Base-by-base conservation (phyloP, 306 rosid genomes). In the Alnus rubra region DNA sequence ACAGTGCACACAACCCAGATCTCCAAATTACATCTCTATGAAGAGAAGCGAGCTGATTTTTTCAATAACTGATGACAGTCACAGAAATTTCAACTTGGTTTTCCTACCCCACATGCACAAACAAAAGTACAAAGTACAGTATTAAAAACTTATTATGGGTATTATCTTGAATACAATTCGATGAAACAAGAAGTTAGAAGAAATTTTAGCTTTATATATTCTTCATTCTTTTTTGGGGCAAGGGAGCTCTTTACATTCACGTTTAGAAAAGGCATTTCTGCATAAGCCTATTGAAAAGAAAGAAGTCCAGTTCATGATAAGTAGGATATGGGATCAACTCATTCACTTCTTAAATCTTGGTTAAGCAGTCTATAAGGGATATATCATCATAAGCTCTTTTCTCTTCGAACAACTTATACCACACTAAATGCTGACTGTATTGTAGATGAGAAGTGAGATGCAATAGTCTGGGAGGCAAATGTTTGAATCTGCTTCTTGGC, bases 401-500 rank as follows among this genome's bases (percentile, higher is more conserved):
- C 14, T 44, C 8, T 12, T 42, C 16, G 45, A 77, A 48, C 47
- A 67, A 71, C 65, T 93, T 85, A 94, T 77, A 94, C 93, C 14
- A 90, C 93, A 72, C 87, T 94, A 74, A 94, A 92, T 59, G 94
- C 94, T 54, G 97, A 90, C 76, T 92, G 97, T 48, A 94, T 47
- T 64, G 98, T 87, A 31, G 98, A 92, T 23, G 98, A 74, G 83
- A 94, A 71, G 81, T 87, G 94, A 12, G 92, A 68, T 67, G 98
- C 96, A 63, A 94, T 76, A 30, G 92, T 94, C 82, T 89, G 97
- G 59, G 97, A 67, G 49, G 98, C 98, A 76, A 85, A 94, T 80
- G 90, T 90, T 82, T 92, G 97, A 84, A 94, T 78, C 91, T 94
- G 98, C 91, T 92, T 92, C 90, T 90, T 94, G 67, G 98, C 98